A percentile compares a stretch with the other conserved stretches of the same genome.
phyloP scores from a whole-genome alignment of 345 rosid species.

The Salix udensis region DNA sequence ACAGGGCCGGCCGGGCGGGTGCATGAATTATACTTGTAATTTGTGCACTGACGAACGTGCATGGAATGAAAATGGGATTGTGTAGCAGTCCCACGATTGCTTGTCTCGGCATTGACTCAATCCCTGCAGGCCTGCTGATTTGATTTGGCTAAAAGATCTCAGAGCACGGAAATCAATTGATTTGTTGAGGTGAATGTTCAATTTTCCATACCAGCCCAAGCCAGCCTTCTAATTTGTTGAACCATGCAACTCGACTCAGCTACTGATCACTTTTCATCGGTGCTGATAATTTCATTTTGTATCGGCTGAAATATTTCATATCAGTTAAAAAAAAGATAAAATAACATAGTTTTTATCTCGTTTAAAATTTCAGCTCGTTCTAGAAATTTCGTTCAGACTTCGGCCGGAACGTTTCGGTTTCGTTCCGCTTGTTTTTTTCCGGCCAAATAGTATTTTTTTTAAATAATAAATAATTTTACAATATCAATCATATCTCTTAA shows the following conservation, averaged over 20 bases:
- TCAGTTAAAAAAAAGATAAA: no score
- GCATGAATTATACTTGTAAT: neutral
- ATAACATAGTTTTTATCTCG: no score
- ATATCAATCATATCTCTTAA: no score
- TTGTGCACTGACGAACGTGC: neutral
- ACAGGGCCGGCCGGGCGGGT: neutral
- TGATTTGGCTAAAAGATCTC: neutral
- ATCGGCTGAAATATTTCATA: accelerated
- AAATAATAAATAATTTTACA: no score
- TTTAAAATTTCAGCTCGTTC: no score
- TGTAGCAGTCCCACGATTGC: neutral
- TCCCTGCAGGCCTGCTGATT: neutral
- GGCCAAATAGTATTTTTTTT: no score
- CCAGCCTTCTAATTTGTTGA: neutral
- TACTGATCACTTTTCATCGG: no score
- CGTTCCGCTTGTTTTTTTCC: no score
- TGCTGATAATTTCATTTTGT: no score
- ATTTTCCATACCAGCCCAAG: neutral
- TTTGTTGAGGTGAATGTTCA: neutral
- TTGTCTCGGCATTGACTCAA: neutral
- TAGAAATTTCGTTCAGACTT: no score
- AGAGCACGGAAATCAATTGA: neutral
- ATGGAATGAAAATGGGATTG: neutral
- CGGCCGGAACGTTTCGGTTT: no score
- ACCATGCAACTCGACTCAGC: no score